Base-by-base conservation (phyloP, 805 yeast species). In the Yarrowia keelungensis region DNA sequence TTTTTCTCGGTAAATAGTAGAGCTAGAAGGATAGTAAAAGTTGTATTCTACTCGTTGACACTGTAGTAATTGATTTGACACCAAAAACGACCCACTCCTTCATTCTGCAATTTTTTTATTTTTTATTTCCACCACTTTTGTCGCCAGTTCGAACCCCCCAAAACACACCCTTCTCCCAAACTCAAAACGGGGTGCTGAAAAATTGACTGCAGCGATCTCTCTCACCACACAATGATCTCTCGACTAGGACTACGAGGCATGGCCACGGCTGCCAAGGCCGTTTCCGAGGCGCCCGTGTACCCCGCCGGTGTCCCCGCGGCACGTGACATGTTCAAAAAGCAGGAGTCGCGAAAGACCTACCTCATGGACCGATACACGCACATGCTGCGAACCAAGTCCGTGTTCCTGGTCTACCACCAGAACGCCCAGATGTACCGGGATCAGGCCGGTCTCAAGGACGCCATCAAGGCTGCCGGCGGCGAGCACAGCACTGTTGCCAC, bases 321-420 rank as follows among this genome's bases (percentile, higher is more conserved):
- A 15, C 69, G 87, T 72, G 75, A 79, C 64, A 86, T 93, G 10
- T 80, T 84, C 68, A 93, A 93, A 77, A 86, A 86, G 16, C 74
- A 82, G 54, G 84, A 83, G 49, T 87, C 94, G 4, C 87, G 98
- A 80, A 94, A 94, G 81, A 92, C 98, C 0, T 92, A 87, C 73
- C 81, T 94, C 71, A 82, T 94, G 71, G 97, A 94, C 78, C 81
- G 85, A 72, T 94, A 94, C 82, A 86, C 91, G 70, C 80, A 88
- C 71, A 77, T 92, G 71, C 83, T 92, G 80, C 87, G 88, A 69
- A 81, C 79, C 38, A 86, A 87, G 76, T 87, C 91, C 46, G 87
- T 93, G 54, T 82, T 93, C 14, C 82, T 94, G 68, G 87, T 91
- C 73, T 85, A 88, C 7, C 99, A 95, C 80, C 94, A 91, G 80